Base-by-base conservation (phyloP, 2,329 filamentous ascomycete species). In the Chrysosporium queenslandicum region DNA sequence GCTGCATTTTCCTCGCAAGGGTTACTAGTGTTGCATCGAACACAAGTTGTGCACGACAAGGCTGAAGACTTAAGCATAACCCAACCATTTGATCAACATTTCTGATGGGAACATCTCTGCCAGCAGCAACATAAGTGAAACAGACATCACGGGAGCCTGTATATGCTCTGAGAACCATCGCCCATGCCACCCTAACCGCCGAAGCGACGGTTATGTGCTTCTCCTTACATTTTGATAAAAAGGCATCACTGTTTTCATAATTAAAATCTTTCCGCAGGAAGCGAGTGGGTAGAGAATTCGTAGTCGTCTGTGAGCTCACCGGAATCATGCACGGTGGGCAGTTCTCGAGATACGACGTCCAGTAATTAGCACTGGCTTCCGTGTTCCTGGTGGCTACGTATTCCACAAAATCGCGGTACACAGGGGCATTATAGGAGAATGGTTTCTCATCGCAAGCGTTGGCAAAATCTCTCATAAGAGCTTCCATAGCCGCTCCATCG, bases 121-220 rank as follows among this genome's bases (percentile, higher is more conserved):
- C 52, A 42, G 46, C 39, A 27, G 52, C 45, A n/a, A 53, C 46
- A 50, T 53, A 53, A 21, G 77, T 78, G 54, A 80, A 80, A 25
- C 72, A 76, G 0, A 79, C 70, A 36, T 77, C 72, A 2, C 66
- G 65, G 0, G 66, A 63, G 0, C 70, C 70, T 1, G 76, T 76
- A 58, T 77, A 78, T 2, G 64, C 64, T 2, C 71, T 67, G 3
- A 81, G 59, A 0, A 77, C 68, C n/a, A 79, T 65, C 1, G 71
- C 73, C 78, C 78, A 50, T 16, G 47, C 47, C 18, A 50, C 37
- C 37, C 45, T 34, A 23, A 47, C 30, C n/a, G 45, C 45, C 12
- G 45, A 47, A 25, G 45, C 45, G 1, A 47, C 30, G 7, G 45
- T 47, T 47, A 47, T 47, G 12, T 47, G 45, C 20, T 2, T 47